These are phyloP conservation scores for Umbilicaria muhlenbergii DNA, from an alignment of 495 filamentous ascomycete species.

Conservation along the genomic window DNA sequence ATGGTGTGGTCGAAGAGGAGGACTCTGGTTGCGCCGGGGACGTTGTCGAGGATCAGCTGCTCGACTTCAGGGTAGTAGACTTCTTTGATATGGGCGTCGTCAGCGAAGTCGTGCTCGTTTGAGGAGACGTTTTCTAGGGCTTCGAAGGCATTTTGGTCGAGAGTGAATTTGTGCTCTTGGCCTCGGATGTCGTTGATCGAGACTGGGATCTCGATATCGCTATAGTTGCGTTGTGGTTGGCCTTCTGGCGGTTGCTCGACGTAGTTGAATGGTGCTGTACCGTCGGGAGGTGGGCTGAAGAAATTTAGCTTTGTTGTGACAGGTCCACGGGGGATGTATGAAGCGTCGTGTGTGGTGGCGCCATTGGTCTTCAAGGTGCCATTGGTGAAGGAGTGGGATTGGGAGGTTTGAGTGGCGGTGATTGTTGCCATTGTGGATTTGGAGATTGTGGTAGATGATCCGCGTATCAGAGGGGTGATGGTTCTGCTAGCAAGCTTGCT, in stretches of 20 bases:
- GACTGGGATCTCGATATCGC: slow-evolving; percentile 26
- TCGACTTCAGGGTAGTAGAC: slow-evolving; percentile 79
- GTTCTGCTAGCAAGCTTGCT: too few relatives aligned
- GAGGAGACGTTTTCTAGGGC: slow-evolving; percentile 28
- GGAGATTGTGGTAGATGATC: too few relatives aligned
- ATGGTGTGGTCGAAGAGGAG: slow-evolving; percentile 87
- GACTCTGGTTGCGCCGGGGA: slow-evolving; percentile 46
- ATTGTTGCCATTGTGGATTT: slow-evolving; percentile 10
- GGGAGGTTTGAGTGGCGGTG: slow-evolving; percentile 8
- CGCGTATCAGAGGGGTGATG: too few relatives aligned
- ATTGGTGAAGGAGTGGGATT: slow-evolving; percentile 1
- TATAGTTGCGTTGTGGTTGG: slow-evolving; percentile 45
- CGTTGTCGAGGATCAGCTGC: slow-evolving; percentile 39
- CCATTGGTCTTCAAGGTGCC: not conserved
- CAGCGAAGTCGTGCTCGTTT: slow-evolving; percentile 41
- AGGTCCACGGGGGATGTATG: slow-evolving; percentile 47
- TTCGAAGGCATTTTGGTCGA: slow-evolving; percentile 63
- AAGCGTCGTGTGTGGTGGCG: not conserved
- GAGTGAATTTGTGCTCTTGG: slow-evolving; percentile 40
- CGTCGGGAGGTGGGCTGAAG: slow-evolving; percentile 48
- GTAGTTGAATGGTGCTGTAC: slow-evolving; percentile 50
- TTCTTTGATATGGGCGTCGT: slow-evolving; percentile 43
- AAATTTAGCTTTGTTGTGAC: slow-evolving; percentile 51
- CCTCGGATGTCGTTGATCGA: slow-evolving; percentile 52
- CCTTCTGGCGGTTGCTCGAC: slow-evolving; percentile 48